These are phyloP conservation scores for Stachybotrys elegans DNA, from an alignment of 2,329 filamentous ascomycete species.

Conservation along the genomic window DNA sequence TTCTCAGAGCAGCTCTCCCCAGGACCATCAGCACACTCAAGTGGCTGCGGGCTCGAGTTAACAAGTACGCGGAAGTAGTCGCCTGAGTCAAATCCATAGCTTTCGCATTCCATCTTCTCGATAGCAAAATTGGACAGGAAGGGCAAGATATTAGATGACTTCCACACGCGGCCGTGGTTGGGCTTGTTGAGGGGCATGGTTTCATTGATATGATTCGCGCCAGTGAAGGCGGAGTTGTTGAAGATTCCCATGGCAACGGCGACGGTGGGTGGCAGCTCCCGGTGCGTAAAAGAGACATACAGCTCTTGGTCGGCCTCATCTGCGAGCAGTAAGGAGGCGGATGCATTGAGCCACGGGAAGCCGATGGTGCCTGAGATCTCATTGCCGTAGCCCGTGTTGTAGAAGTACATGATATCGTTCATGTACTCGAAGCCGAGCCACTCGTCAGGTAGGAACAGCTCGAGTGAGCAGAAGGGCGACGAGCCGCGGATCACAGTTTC, in stretches of 20 bases:
- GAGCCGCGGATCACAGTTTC: conserved; percentile 59
- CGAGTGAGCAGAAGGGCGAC: conserved; percentile 56
- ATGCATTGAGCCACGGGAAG: conserved; percentile 62
- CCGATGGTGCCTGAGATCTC: conserved; percentile 52
- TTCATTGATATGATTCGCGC: conserved; percentile 46
- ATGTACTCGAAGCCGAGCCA: conserved; percentile 65
- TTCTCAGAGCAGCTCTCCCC: background rate
- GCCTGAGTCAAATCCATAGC: conserved; percentile 37
- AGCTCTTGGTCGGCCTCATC: conserved; percentile 46
- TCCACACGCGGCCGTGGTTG: conserved; percentile 60
- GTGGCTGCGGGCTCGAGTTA: conserved; percentile 1
- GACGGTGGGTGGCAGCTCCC: conserved; percentile 62
- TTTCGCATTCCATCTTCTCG: conserved; percentile 59
- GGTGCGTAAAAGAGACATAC: conserved; percentile 64
- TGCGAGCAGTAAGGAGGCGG: conserved; percentile 42
- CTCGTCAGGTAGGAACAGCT: conserved; percentile 55
- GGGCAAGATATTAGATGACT: conserved; percentile 56
- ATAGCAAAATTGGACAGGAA: conserved; percentile 64
- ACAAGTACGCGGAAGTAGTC: background rate
- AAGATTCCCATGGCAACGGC: conserved; percentile 64
- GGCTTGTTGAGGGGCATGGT: conserved; percentile 60
- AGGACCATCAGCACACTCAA: background rate
- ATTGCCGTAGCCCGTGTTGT: conserved; percentile 62
- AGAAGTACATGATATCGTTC: conserved; percentile 59
- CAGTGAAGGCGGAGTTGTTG: conserved; percentile 58